These are phyloP conservation scores for Fusarium buxicola DNA, from an alignment of 2,329 filamentous ascomycete genomes.

Conservation along the genomic window DNA sequence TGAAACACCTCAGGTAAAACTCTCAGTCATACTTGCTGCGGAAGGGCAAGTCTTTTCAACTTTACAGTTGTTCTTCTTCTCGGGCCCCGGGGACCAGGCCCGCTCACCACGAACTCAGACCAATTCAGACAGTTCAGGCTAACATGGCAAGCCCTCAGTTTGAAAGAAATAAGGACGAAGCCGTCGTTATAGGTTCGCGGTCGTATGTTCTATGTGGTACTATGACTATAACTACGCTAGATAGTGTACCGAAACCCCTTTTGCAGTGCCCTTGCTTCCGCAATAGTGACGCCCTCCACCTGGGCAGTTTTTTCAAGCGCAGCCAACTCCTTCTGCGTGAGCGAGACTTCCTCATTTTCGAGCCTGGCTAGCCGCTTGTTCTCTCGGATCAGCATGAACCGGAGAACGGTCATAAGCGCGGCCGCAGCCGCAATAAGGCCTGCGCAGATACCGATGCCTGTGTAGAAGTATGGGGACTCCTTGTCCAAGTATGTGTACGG, in stretches of 20 bases:
- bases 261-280: constrained; percentile 1
- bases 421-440: neutral
- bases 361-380: neutral
- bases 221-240: too few species aligned
- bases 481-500: neutral
- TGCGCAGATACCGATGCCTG: neutral
- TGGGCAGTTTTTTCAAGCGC: constrained; percentile 1
- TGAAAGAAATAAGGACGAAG: too few species aligned
- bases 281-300: neutral
- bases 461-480: neutral
- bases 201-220: too few species aligned
- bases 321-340: neutral
- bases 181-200: too few species aligned
- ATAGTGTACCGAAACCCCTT: constrained; percentile 1
- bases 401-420: neutral
- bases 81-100: too few species aligned
- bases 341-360: neutral
- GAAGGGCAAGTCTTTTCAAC: too few species aligned
- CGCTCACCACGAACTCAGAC: too few species aligned
- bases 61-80: too few species aligned
- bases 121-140: too few species aligned
- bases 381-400: neutral
- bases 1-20: too few species aligned
- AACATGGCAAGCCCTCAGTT: too few species aligned
- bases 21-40: too few species aligned